Evolutionary conservation across 805 yeast genomes (phyloP), one percentile per base, ranked within the genome.

Genomic region (Schwanniomyces occidentalis): DNA sequence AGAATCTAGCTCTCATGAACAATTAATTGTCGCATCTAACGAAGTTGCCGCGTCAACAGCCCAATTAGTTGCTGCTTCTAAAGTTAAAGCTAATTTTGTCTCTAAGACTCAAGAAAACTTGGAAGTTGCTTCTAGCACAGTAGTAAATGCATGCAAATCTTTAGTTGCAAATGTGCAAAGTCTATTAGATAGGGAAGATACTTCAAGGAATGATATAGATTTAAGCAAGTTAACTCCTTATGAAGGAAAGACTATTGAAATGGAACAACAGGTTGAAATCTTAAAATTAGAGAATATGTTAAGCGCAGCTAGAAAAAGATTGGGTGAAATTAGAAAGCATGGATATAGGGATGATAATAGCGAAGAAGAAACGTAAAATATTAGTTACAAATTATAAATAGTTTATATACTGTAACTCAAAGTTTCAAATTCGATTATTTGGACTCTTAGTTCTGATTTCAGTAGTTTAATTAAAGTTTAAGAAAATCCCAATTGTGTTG

Each of bases 21-120:
- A 87, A 61, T 73, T 88, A 40, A 84, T 88, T 48, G 96, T 88
- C 16, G 91, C 95, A 0, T 87, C 95, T 1, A 86, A 85, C 49
- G 95, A 88, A 56, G 96, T 88, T 6, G 90, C 95, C 2, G 89
- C 95, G 0, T 82, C 95, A 0, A 88, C 96, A 1, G 95, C 91
- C 2, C 96, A 88, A 65, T 72, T 88, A 34, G 96, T 88, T 5
- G 90, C 96, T 5, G 93, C 96, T 0, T 82, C 95, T 0, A 74
- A 95, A 47, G 95, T 86, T 15, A 87, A 87, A 57, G 88, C 95
- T 0, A 74, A 82, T 27, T 76, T 79, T 47, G 76, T 78, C 63
- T 85, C 95, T 2, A 78, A 80, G 52, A 75, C 89, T 3, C 95
- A 86, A 57, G 87, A 82, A 38, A 64, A 69, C 35, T 70, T 88